Percentiles rank a stretch among this genome's conserved stretches.
Conservation (phyloP, 1,284 basidiomycete genomes). For the Ustilago loliicola region DNA sequence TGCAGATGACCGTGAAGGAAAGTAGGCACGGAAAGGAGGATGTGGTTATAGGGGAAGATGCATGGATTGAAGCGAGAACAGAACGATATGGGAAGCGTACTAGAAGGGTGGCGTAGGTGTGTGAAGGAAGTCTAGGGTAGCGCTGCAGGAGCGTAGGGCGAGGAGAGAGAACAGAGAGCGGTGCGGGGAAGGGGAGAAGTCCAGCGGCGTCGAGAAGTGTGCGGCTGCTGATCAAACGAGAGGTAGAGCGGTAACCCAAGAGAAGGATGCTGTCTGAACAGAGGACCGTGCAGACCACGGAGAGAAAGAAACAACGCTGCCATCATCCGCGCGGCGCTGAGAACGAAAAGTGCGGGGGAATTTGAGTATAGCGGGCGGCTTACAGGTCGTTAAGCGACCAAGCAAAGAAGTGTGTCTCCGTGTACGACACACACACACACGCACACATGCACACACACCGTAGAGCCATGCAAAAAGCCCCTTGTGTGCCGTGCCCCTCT, state of each 20-base stretch:
- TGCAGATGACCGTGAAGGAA: neutral
- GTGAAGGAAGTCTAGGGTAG: neutral
- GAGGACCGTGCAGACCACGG: conserved; percentile 4
- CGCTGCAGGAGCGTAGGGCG: no score
- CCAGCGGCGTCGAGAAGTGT: neutral
- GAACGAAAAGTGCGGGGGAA: conserved; percentile 7
- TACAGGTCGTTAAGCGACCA: neutral
- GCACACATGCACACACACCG: neutral
- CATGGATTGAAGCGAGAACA: no score
- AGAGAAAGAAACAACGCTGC: neutral
- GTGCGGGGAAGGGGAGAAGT: no score
- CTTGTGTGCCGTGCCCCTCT: neutral
- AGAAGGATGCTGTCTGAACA: neutral
- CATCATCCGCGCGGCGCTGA: neutral
- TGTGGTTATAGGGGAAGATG: no score
- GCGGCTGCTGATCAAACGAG: neutral
- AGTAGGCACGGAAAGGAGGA: no score
- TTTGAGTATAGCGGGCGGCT: neutral
- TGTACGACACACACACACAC: neutral
- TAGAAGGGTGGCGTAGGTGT: neutral
- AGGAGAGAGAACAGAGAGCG: no score
- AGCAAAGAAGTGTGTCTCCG: neutral
- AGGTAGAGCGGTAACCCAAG: neutral
- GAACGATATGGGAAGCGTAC: no score
- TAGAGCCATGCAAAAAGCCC: neutral